These are phyloP conservation scores for Fusarium pseudoanthophilum DNA, from an alignment of 2,329 filamentous ascomycete genomes.

Conservation along the genomic window DNA sequence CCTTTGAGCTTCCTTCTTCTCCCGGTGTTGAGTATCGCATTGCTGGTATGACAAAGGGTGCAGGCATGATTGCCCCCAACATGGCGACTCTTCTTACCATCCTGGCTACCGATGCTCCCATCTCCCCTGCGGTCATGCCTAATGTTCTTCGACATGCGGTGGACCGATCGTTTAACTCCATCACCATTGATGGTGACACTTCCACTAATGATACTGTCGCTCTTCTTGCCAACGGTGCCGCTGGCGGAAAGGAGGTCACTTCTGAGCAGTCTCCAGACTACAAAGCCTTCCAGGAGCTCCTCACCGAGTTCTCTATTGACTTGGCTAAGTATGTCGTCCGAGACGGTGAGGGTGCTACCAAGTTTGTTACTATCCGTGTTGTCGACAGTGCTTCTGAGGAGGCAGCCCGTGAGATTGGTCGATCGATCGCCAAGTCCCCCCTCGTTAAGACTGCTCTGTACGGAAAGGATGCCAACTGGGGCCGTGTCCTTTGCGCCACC, in stretches of 20 bases:
- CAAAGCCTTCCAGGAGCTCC: slow-evolving; percentile 72
- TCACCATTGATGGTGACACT: slow-evolving; percentile 96
- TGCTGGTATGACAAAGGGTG: slow-evolving; percentile 96
- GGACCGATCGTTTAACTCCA: slow-evolving; percentile 91
- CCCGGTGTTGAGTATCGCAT: slow-evolving; percentile 81
- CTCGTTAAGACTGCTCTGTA: slow-evolving; percentile 98
- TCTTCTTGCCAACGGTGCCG: slow-evolving; percentile 93
- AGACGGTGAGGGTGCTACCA: slow-evolving; percentile 96
- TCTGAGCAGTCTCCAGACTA: slow-evolving; percentile 70
- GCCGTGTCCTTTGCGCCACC: slow-evolving; percentile 92
- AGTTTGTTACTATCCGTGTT: slow-evolving; percentile 94
- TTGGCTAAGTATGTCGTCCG: slow-evolving; percentile 93
- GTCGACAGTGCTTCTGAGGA: slow-evolving; percentile 75
- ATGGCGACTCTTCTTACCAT: slow-evolving; percentile 96
- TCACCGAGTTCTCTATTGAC: slow-evolving; percentile 83
- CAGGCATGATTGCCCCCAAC: slow-evolving; percentile 99
- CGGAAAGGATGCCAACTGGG: slow-evolving; percentile 98
- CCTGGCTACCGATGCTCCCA: slow-evolving; percentile 89
- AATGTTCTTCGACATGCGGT: slow-evolving; percentile 78
- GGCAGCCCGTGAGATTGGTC: slow-evolving; percentile 82
- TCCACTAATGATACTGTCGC: slow-evolving; percentile 97
- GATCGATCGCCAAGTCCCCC: slow-evolving; percentile 88
- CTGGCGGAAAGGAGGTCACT: slow-evolving; percentile 74
- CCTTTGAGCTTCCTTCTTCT: slow-evolving; percentile 85
- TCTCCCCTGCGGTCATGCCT: slow-evolving; percentile 74